Base-by-base conservation (phyloP, 306 rosid genomes). In the Malus sieversii region DNA sequence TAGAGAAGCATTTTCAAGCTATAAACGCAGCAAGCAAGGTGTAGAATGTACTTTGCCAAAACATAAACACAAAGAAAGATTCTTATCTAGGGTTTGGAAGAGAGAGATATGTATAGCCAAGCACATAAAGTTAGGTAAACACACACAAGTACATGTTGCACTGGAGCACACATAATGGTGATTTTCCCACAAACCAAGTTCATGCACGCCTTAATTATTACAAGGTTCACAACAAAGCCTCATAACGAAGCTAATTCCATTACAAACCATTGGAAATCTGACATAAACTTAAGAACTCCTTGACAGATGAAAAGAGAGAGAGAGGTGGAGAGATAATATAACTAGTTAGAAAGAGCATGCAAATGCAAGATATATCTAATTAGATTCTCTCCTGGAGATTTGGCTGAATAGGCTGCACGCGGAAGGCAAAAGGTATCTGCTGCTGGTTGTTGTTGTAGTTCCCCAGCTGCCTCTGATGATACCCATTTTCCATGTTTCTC, bases 351-450 rank as follows among this genome's bases (percentile, higher is more conserved):
- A 35, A 35, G 40, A 35, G 68, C 30, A 22, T 22, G 63, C 12
- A 22, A 58, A n/a, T 19, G 22, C 12, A 57, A 57, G 27, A 57
- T 57, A 57, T 57, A 53, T 53, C 19, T 6, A 42, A 62, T 74
- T 83, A 81, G 79, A 85, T 82, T 76, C 83, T 82, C 67, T 84
- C 87, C 61, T 80, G 86, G 4, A 84, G 86, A 77, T 88, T 88
- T 68, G 90, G 84, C 87, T 85, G 93, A 71, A 82, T 79, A 18
- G 91, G 90, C 85, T 89, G 89, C 30, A 87, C 96, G 3, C 98
- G 87, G 70, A 87, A 89, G 23, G 91, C 79, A 78, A 92, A 90
- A 29, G 86, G 83, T 77, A 90, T 71, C 32, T 85, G 88, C 20
- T 44, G 78, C 57, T 51, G 57, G 57, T n/a, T 51, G 80, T 59